phyloP scores from a whole-genome alignment of 2,329 filamentous ascomycete genomes.

The Chrysoporthe deuterocubensis region DNA sequence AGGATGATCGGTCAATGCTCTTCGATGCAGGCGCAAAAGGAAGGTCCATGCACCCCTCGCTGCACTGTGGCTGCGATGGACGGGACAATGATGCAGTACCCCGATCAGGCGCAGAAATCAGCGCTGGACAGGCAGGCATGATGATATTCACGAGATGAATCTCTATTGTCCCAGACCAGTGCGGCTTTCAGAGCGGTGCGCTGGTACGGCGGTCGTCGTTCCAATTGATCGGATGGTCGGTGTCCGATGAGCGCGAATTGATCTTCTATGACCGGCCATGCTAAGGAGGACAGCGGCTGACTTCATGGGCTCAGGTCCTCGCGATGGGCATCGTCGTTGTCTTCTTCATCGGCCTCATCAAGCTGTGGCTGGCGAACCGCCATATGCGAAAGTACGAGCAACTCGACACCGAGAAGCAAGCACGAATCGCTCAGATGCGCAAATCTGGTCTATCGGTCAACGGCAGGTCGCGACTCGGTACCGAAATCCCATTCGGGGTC shows the following conservation, averaged over 20 bases:
- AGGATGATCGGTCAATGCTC: background rate
- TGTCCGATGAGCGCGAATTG: too few relatives aligned
- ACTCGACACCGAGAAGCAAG: constrained; percentile 68
- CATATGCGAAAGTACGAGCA: constrained; percentile 60
- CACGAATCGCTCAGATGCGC: constrained; percentile 56
- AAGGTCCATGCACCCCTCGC: background rate
- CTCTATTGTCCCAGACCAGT: too few relatives aligned
- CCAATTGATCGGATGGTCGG: too few relatives aligned
- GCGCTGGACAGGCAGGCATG: too few relatives aligned
- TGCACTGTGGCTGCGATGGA: background rate
- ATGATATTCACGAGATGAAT: too few relatives aligned
- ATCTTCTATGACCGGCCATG: background rate
- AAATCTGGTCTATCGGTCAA: constrained; percentile 54
- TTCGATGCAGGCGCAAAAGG: background rate
- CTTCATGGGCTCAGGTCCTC: constrained; percentile 60
- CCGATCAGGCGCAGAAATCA: too few relatives aligned
- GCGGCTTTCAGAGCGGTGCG: too few relatives aligned
- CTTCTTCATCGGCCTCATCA: constrained; percentile 68
- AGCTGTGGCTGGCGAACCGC: constrained; percentile 67
- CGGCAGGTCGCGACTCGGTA: constrained; percentile 36
- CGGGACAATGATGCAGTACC: too few relatives aligned
- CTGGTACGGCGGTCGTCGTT: too few relatives aligned
- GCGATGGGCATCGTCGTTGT: constrained; percentile 72
- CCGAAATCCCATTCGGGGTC: constrained; percentile 82
- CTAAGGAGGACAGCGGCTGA: background rate